Base-by-base conservation (phyloP, 805 yeast species). In the Nakazawaea pomicola region DNA sequence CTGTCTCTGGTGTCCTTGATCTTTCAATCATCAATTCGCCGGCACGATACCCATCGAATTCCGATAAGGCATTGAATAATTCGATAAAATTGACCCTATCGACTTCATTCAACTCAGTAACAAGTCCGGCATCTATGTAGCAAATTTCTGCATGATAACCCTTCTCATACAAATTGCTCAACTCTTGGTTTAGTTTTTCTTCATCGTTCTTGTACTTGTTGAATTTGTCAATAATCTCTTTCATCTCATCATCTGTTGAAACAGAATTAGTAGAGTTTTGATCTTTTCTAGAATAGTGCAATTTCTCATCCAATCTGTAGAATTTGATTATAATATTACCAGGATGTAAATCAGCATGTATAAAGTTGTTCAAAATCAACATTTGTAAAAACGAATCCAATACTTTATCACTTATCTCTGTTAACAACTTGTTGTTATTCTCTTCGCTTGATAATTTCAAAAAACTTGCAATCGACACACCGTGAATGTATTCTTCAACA, bases 21-120 rank as follows among this genome's bases (percentile, higher is more conserved):
- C 98, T 67, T 62, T 89, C 97, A 45, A 90, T 80, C 97, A 93
- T 91, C 42, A 93, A 68, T 56, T 89, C 95, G 9, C 99, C 99
- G 0, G 96, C 98, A 46, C 71, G 73, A 57, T 85, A 89, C 1
- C 99, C 99, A 60, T 93, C 95, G 62, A 93, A 93, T 47, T 80
- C 83, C 2, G 96, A 84, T 25, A 93, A 65, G 0, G 97, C 84
- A 51, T 83, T 83, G 68, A 93, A 93, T 42, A 93, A 68, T 33
- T 87, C 96, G 27, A 93, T 77, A 56, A 93, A 93, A 56, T 93
- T 93, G 20, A 78, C 73, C 44, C 98, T 62, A 56, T 93, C 93
- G 1, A 53, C 57, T 6, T 79, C 80, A 52, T 86, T 84, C 36
- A 93, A 68, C 56, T 91, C 97, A 0, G 98, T 93, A 4, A 93